These are phyloP conservation scores for Euphorbia schlechtendalii DNA, from an alignment of 441 rosid genomes.

Conservation along the genomic window DNA sequence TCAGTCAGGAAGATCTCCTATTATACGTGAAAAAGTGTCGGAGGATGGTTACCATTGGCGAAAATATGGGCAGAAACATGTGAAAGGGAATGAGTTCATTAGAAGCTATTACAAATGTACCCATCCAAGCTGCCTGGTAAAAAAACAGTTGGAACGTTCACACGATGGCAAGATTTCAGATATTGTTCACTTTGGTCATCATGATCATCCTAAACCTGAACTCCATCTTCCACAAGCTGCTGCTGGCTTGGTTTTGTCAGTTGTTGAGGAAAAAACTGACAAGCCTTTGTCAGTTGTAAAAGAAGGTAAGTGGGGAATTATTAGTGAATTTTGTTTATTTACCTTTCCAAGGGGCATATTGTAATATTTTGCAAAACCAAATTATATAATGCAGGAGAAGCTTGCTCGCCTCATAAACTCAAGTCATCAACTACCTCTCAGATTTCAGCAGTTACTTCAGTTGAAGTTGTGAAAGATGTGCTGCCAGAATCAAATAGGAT, in stretches of 20 bases:
- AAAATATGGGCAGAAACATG: constrained; percentile 89
- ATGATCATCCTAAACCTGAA: constrained; percentile 68
- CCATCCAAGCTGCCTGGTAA: constrained; percentile 64
- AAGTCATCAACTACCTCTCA: constrained; percentile 33
- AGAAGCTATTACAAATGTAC: constrained; percentile 93
- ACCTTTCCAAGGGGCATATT: no score
- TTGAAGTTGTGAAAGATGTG: constrained; percentile 26
- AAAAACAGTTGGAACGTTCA: constrained; percentile 77
- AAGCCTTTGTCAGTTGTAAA: constrained; percentile 25
- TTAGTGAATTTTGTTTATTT: constrained; percentile 13
- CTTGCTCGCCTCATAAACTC: constrained; percentile 28
- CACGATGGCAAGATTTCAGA: constrained; percentile 57
- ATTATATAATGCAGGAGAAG: no score
- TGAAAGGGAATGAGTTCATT: constrained; percentile 77
- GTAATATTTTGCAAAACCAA: no score
- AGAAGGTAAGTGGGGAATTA: constrained; percentile 39
- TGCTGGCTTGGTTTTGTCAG: constrained; percentile 37
- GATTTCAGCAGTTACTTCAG: constrained; percentile 29
- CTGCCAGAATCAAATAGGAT: constrained; percentile 41
- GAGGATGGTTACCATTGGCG: constrained; percentile 90
- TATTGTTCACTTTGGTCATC: constrained; percentile 59
- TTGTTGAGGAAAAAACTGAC: constrained; percentile 40
- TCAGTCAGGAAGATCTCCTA: constrained; percentile 51
- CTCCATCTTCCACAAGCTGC: constrained; percentile 29
- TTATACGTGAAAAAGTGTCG: constrained; percentile 58